Conservation (phyloP, 2,329 filamentous ascomycete species). For the Orbilia blumenaviensis region DNA sequence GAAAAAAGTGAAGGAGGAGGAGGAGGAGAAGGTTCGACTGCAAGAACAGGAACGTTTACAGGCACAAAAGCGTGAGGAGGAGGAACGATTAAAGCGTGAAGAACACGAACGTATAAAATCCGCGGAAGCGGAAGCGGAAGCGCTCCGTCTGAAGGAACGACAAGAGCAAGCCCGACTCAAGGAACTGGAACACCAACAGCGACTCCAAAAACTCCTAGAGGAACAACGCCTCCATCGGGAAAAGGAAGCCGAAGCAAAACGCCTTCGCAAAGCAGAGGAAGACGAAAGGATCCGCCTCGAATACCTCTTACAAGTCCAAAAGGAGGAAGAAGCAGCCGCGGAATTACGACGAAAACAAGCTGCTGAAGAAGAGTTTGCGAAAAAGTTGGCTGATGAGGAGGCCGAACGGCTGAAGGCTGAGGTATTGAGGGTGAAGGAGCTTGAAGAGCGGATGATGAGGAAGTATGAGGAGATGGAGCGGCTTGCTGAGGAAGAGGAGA, state of each 20-base stretch:
- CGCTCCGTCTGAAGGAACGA: constrained; percentile 13
- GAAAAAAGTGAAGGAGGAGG: constrained; percentile 39
- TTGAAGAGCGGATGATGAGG: constrained; percentile 38
- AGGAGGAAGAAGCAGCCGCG: constrained; percentile 58
- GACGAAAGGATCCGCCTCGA: background rate
- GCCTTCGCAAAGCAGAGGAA: constrained; percentile 56
- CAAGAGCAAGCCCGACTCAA: background rate
- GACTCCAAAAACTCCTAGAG: constrained; percentile 57
- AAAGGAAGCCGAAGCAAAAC: constrained; percentile 57
- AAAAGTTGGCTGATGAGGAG: constrained; percentile 28
- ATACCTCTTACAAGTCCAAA: constrained; percentile 49
- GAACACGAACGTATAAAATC: constrained; percentile 32
- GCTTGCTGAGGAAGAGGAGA: constrained; percentile 34
- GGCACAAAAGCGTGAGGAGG: too few species aligned
- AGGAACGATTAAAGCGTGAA: constrained; percentile 28
- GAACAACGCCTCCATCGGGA: too few species aligned
- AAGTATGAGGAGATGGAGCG: constrained; percentile 49
- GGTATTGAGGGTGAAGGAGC: constrained; percentile 33
- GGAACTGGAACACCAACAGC: constrained; percentile 22
- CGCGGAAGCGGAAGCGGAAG: constrained; percentile 21
- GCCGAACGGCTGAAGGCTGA: constrained; percentile 24
- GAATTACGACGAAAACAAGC: constrained; percentile 32
- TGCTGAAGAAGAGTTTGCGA: constrained; percentile 20
- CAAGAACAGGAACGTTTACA: too few species aligned
- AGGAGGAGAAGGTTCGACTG: constrained; percentile 35